Evolutionary conservation across 192 early-diverging fungal genomes (phyloP), one percentile per base, ranked within the genome.

Genomic region (Mortierella claussenii): DNA sequence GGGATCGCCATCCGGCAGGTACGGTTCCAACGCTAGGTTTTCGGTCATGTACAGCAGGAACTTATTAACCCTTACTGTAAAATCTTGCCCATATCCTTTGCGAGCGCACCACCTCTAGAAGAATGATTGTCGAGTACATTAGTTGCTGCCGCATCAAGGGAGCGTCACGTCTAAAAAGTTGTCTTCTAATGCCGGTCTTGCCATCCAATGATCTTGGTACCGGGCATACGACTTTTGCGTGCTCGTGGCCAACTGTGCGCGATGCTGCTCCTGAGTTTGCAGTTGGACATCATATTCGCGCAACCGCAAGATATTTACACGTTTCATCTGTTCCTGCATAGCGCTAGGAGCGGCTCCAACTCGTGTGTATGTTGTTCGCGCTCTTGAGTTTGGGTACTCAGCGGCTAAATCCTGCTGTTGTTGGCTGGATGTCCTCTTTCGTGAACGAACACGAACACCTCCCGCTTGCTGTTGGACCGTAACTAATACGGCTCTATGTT

Each of bases 21-120:
- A 13, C 18, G 50, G 11, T 20, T 52, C 18, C 27, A 12, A 4
- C 11, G 21, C 20, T 18, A 52, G 27, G 18, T 52, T 52, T 18
- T 52, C 50, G 4, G 23, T 26, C 50, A 52, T 52, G 28, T 28
- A 52, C 27, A 26, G 8, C 27, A 52, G 50, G 50, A 52, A 52
- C 50, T 52, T 52, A 8, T 20, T 52, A 10, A 9, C 23, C 50
- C 28, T 30, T 3, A 52, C 50, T 20, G 3, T 30, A 18, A 52
- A 30, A 20, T 30, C 50, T 8, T 28, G 4, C 18, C 50, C 50
- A 30, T 52, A 52, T 52, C 27, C 50, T 52, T 52, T 52, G 4
- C 50, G 21, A 26, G 23, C 8, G 18, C 50, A 52, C 50, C 50
- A 30, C 9, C 9, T 28, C 50, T 52, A 28, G 26, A 26, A 18